Base-by-base conservation (phyloP, 2,329 filamentous ascomycete genomes). In the Exophiala aquamarina region DNA sequence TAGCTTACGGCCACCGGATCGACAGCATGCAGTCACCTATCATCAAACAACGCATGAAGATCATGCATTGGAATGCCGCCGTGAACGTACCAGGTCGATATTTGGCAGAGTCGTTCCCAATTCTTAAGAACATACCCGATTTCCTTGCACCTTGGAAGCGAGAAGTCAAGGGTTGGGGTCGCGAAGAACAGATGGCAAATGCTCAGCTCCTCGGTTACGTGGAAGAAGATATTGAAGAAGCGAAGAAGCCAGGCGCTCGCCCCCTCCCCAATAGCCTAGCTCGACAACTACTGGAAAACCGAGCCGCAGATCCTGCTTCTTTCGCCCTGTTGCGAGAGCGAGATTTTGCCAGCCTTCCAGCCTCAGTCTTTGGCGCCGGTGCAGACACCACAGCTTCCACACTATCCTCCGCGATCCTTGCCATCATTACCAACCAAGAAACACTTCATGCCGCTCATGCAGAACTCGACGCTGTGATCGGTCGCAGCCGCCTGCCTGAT, bases 181-280 rank as follows among this genome's bases (percentile, higher is more conserved):
- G 50, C n/a, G 51, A 59, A 32, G 64, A 67, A 46, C 20, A 61
- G 8, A 38, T 46, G 15, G 47, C 63, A 20, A 64, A 65, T 33
- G 44, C 55, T 11, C 49, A 57, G 23, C 33, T 73, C 17, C 47
- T 66, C 36, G 57, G 69, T 14, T 59, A 69, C 18, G 72, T 77
- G 4, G 55, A 66, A n/a, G 61, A 66, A 28, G 64, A 65, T 19
- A 60, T 42, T 36, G 52, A 54, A 23, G 57, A 63, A 28, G 61
- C 63, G 21, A 47, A 59, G 35, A 45, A 46, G 17, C 60, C 50
- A 4, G 58, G 43, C 14, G 51, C 57, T 11, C 38, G 37, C 1
- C 43, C 46, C 5, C 60, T 71, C 15, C 68, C 71, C 5, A 67
- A 71, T 36, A 72, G 67, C 15, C 60, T 76, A 1, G 71, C 69